Percentiles rank a stretch among this genome's conserved stretches.
phyloP scores from a whole-genome alignment of 176 grass and related monocot genomes.

The Triticum urartu region DNA sequence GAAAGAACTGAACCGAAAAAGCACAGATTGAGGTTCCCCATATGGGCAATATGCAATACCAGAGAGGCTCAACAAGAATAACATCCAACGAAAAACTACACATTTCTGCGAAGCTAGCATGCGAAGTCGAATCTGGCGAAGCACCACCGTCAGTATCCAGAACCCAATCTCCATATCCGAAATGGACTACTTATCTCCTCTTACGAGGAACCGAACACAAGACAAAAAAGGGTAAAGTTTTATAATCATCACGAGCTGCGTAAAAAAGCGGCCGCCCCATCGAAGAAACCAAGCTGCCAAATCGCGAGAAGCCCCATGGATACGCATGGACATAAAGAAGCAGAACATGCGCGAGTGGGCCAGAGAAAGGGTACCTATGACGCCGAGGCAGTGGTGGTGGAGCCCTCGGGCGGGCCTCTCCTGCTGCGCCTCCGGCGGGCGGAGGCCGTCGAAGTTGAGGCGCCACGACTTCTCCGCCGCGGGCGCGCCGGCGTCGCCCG shows the following conservation, averaged over 20 bases:
- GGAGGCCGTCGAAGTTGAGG: conserved; percentile 66
- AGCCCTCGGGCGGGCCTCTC: conserved; percentile 55
- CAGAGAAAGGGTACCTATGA: conserved; percentile 40
- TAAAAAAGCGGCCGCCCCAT: conserved; percentile 23
- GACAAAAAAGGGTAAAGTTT: not conserved
- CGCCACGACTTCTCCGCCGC: conserved; percentile 42
- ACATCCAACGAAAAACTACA: not conserved
- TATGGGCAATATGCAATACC: not conserved
- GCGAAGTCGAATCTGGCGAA: conserved; percentile 28
- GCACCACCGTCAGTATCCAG: conserved; percentile 8
- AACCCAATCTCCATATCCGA: conserved; percentile 10
- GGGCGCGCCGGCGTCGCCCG: not conserved
- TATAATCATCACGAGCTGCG: not conserved
- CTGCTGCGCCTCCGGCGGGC: conserved; percentile 46
- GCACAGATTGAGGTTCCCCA: not conserved
- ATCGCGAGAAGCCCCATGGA: not conserved
- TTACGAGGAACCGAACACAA: not conserved
- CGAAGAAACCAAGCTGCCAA: not conserved
- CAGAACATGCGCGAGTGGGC: too few relatives aligned
- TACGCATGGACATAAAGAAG: not conserved
- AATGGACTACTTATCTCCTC: not conserved
- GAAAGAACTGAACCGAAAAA: conserved; percentile 1
- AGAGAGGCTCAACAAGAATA: not conserved
- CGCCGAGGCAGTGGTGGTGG: conserved; percentile 71
- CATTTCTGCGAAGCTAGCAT: not conserved